Conservation (phyloP, 768 basidiomycete genomes). For the Mycena latifolia region DNA sequence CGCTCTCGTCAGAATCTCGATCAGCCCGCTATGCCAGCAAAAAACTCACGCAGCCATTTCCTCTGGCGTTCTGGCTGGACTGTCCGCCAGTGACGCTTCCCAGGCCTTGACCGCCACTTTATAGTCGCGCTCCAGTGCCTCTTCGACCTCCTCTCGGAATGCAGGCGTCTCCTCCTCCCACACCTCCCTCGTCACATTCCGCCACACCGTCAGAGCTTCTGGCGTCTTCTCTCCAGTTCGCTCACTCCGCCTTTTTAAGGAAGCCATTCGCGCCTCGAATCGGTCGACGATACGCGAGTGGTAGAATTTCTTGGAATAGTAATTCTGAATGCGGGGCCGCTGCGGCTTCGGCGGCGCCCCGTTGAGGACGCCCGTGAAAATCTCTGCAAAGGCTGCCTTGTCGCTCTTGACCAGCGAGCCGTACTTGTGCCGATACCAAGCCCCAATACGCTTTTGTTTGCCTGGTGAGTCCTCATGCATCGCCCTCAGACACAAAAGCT, state of each 20-base stretch:
- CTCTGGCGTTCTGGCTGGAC: neutral
- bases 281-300: neutral
- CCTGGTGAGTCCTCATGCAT: too few relatives aligned
- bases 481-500: too few relatives aligned
- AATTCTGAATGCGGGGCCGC: neutral
- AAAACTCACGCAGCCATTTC: neutral
- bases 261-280: neutral
- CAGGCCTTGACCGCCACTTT: neutral
- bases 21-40: too few relatives aligned
- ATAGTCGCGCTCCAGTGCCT: conserved; percentile 1
- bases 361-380: conserved; percentile 3
- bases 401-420: conserved; percentile 3
- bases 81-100: conserved; percentile 8
- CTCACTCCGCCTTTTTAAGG: neutral
- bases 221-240: neutral
- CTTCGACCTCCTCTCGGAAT: neutral
- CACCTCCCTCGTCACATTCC: neutral
- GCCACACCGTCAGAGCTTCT: neutral
- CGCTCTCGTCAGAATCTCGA: too few relatives aligned
- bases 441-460: conserved; percentile 2
- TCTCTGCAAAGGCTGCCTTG: neutral
- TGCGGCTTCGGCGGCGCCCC: conserved; percentile 9
- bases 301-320: conserved; percentile 12
- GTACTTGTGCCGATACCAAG: conserved; percentile 3
- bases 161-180: conserved; percentile 1